These are phyloP conservation scores for Eucalyptus erythrocorys DNA, from an alignment of 345 rosid species.

Conservation along the genomic window DNA sequence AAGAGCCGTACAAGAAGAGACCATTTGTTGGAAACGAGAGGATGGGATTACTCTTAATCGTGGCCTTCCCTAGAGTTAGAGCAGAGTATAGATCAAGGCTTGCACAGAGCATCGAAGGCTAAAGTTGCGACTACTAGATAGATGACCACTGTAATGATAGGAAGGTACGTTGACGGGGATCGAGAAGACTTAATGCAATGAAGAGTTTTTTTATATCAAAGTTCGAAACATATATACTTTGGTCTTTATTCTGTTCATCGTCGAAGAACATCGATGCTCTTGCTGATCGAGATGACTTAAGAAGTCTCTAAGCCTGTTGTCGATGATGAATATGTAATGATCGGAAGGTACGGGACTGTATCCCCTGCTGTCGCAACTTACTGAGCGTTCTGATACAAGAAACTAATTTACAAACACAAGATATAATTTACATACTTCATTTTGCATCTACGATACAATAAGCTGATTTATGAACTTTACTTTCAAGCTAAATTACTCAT, in stretches of 20 bases:
- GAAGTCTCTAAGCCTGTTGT: neutral
- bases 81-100: fast-evolving
- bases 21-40: too few relatives aligned
- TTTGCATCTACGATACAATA: neutral
- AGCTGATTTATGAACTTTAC: neutral
- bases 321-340: neutral
- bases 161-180: neutral
- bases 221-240: neutral
- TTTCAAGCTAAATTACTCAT: neutral
- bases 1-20: too few relatives aligned
- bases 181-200: neutral
- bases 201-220: neutral
- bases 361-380: too few relatives aligned
- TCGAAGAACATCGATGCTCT: neutral
- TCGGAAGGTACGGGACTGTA: too few relatives aligned
- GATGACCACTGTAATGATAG: fast-evolving
- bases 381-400: fast-evolving
- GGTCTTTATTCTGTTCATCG: neutral
- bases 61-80: too few relatives aligned
- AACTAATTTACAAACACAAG: too few relatives aligned
- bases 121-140: neutral
- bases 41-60: too few relatives aligned
- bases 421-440: neutral
- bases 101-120: too few relatives aligned
- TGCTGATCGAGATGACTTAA: neutral